phyloP scores from a whole-genome alignment of 2,329 filamentous ascomycete species.

The Boeremia lycopersici region DNA sequence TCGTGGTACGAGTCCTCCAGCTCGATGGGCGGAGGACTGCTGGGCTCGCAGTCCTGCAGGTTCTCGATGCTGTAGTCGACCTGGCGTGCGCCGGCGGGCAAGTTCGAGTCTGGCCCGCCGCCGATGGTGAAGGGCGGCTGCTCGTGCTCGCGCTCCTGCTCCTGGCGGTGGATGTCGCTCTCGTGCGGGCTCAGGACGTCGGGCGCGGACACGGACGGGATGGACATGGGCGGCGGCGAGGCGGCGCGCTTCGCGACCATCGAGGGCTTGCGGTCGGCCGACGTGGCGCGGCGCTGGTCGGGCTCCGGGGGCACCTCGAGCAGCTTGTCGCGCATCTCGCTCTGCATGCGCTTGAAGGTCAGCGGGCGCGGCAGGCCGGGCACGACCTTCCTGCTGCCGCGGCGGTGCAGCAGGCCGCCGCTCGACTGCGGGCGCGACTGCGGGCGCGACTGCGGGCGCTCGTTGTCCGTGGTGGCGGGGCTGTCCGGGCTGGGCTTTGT shows the following conservation, averaged over 20 bases:
- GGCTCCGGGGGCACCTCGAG: conserved; percentile 67
- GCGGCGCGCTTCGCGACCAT: conserved; percentile 59
- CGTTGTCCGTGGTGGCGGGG: conserved; percentile 39
- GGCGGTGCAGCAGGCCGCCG: conserved; percentile 36
- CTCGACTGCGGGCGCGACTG: conserved; percentile 44
- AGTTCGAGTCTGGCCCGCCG: conserved; percentile 38
- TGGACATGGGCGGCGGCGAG: conserved; percentile 47
- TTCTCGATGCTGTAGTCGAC: conserved; percentile 40
- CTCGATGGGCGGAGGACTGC: conserved; percentile 34
- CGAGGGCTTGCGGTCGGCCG: conserved; percentile 69
- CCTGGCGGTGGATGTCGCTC: conserved; percentile 32
- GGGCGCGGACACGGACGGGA: conserved; percentile 49
- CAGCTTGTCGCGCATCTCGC: conserved; percentile 76
- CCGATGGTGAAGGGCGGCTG: conserved; percentile 35
- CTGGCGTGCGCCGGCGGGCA: conserved; percentile 43
- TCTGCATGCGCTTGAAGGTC: conserved; percentile 83
- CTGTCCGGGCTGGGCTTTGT: conserved; percentile 14
- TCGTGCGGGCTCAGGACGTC: conserved; percentile 44
- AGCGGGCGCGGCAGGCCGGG: conserved; percentile 76
- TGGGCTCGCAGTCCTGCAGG: conserved; percentile 13
- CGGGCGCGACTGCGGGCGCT: conserved; percentile 42
- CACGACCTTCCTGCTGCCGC: conserved; percentile 65
- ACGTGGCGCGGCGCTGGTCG: conserved; percentile 75
- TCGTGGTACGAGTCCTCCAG: conserved; percentile 38
- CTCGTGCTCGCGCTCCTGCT: conserved; percentile 21